phyloP scores from a whole-genome alignment of 2,329 filamentous ascomycete species.

The Epichloe sylvatica region DNA sequence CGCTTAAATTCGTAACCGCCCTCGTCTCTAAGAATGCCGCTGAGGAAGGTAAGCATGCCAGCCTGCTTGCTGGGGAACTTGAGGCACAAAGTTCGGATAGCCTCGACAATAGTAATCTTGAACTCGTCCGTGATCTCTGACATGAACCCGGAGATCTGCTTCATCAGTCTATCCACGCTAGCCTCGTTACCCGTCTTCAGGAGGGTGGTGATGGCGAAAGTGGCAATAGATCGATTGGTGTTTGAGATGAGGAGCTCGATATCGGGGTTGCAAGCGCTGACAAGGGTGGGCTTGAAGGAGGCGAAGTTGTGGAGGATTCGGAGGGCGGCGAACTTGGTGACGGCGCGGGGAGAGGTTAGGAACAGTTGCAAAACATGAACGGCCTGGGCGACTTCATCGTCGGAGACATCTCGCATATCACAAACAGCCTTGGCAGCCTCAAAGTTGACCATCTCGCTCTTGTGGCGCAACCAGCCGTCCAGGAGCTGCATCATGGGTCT shows the following conservation, averaged over 20 bases:
- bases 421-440: slow-evolving; percentile 97
- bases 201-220: slow-evolving; percentile 93
- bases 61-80: slow-evolving; percentile 98
- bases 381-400: slow-evolving; percentile 79
- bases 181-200: slow-evolving; percentile 97
- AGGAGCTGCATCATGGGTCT: slow-evolving; percentile 96
- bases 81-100: slow-evolving; percentile 86
- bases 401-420: slow-evolving; percentile 83
- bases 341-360: slow-evolving; percentile 84
- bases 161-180: slow-evolving; percentile 93
- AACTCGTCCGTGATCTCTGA: slow-evolving; percentile 98
- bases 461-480: slow-evolving; percentile 92
- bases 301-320: slow-evolving; percentile 94
- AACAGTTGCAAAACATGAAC: slow-evolving; percentile 94
- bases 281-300: slow-evolving; percentile 86
- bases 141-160: slow-evolving; percentile 97
- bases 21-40: slow-evolving; percentile 90
- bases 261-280: slow-evolving; percentile 89
- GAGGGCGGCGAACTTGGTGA: slow-evolving; percentile 95
- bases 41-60: slow-evolving; percentile 93
- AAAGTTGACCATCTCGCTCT: slow-evolving; percentile 99
- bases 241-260: slow-evolving; percentile 96
- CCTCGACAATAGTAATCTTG: slow-evolving; percentile 99
- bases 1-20: slow-evolving; percentile 98
- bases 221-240: slow-evolving; percentile 92